A percentile compares a stretch with the other conserved stretches of the same genome.
phyloP scores from a whole-genome alignment of 1,284 basidiomycete species.

The Sanghuangporus weigelae region DNA sequence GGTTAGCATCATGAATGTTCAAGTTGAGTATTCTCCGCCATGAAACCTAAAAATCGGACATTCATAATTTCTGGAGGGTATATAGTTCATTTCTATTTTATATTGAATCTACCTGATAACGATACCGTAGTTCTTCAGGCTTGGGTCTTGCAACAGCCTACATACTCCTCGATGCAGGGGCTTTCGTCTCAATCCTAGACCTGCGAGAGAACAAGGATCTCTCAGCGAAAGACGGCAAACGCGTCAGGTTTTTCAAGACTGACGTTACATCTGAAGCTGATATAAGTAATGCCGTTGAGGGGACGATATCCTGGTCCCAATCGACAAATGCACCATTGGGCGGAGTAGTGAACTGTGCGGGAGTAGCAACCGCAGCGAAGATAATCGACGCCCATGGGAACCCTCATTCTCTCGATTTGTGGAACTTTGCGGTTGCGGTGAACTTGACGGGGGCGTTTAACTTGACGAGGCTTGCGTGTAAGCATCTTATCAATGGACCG shows the following conservation, averaged over 20 bases:
- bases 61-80: conserved; percentile 52
- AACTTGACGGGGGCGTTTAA: conserved; percentile 54
- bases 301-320: conserved; percentile 35
- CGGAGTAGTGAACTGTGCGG: conserved; percentile 53
- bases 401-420: conserved; percentile 43
- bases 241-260: conserved; percentile 38
- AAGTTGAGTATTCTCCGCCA: conserved; percentile 26
- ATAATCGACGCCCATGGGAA: conserved; percentile 41
- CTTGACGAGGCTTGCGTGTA: conserved; percentile 44
- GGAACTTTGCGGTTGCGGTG: conserved; percentile 45
- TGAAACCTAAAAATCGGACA: conserved; percentile 49
- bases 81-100: conserved; percentile 3
- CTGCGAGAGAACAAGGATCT: conserved; percentile 30
- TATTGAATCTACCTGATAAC: conserved; percentile 3
- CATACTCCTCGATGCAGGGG: conserved; percentile 36
- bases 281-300: conserved; percentile 19
- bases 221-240: conserved; percentile 23
- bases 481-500: conserved; percentile 40
- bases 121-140: conserved; percentile 40
- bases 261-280: conserved; percentile 20
- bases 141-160: conserved; percentile 47
- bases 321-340: conserved; percentile 40
- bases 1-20: neutral
- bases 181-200: conserved; percentile 45
- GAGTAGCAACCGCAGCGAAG: conserved; percentile 35